Base-by-base conservation (phyloP, 2,329 filamentous ascomycete species). In the Arthrinium phaeospermum region DNA sequence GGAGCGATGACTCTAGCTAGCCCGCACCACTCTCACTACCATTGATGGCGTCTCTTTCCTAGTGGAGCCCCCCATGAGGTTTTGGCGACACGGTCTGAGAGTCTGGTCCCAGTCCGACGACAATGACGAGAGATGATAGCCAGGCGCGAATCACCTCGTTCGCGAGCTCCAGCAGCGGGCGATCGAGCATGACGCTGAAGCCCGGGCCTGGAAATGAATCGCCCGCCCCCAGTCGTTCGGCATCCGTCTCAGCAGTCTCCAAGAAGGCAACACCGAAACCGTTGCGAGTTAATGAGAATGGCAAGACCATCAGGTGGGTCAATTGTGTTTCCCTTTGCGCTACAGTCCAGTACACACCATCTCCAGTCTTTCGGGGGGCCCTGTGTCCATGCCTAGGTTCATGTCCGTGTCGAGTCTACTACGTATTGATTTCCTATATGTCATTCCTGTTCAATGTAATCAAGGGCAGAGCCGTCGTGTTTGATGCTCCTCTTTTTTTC, bases 51-150 rank as follows among this genome's bases (percentile, higher is more conserved):
- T 68, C 57, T 61, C 51, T 57, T 67, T 71, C 22, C 51, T 68
- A 69, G 67, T 69, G 77, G 75, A 75, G 75, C 71, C 74, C 74
- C 72, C 34, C 30, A 64, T 64, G 57, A 64, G 57, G 57, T 64
- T 64, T 64, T 64, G 57, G 57, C 57, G 57, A 64, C 57, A 64
- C 57, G 57, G 57, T 41, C 57, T 64, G 57, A 64, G 57, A 64
- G 57, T 64, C 57, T 64, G 57, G 57, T 64, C 19, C 57, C 57
- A 41, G 57, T 47, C 46, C n/a, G 41, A 83, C 82, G 83, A 90
- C 83, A 83, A 93, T 94, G 92, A 89, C 91, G 83, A 89, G 88
- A 83, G 89, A 91, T 85, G 91, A 93, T 81, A 84, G 85, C 78
- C 83, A 83, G 78, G 86, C 86, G 83, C 91, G 91, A 83, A 89